phyloP scores from a whole-genome alignment of 768 basidiomycete genomes.

The Pleurotus citrinopileatus region DNA sequence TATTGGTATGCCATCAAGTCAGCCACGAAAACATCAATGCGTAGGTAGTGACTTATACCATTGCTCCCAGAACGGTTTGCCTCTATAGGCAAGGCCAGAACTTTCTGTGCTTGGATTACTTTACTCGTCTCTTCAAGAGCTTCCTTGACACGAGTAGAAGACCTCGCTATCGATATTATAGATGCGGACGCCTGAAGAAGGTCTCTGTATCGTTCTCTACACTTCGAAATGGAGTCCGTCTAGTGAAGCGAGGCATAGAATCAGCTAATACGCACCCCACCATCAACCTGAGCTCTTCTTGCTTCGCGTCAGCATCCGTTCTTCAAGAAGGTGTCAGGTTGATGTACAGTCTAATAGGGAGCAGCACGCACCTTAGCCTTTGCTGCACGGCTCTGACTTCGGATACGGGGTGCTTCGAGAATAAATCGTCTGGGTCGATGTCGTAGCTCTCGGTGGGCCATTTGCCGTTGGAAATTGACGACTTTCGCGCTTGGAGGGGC shows the following conservation, averaged over 20 bases:
- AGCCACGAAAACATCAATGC: not conserved
- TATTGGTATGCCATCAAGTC: constrained; percentile 4
- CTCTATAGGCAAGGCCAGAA: constrained; percentile 40
- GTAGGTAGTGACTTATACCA: constrained; percentile 31
- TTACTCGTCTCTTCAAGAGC: constrained; percentile 62
- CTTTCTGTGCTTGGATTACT: constrained; percentile 46
- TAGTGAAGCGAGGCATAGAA: constrained; percentile 8
- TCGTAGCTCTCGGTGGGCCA: constrained; percentile 23
- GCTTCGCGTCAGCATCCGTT: constrained; percentile 81
- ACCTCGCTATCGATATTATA: constrained; percentile 72
- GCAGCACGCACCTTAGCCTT: constrained; percentile 55
- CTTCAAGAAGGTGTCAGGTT: constrained; percentile 31
- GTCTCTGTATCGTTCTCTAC: constrained; percentile 88
- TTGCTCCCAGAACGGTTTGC: constrained; percentile 33
- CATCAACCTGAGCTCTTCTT: constrained; percentile 86
- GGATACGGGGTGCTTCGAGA: constrained; percentile 63
- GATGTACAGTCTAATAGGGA: constrained; percentile 6
- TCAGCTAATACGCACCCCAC: constrained; percentile 70
- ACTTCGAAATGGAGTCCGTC: constrained; percentile 44
- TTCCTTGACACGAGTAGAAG: constrained; percentile 61
- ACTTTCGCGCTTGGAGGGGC: not conserved
- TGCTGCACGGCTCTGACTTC: constrained; percentile 69
- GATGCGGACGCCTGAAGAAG: constrained; percentile 83
- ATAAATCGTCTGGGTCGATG: constrained; percentile 71
- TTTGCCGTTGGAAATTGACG: constrained; percentile 9